Conservation (phyloP, 2,329 filamentous ascomycete genomes). For the Colletotrichum truncatum region DNA sequence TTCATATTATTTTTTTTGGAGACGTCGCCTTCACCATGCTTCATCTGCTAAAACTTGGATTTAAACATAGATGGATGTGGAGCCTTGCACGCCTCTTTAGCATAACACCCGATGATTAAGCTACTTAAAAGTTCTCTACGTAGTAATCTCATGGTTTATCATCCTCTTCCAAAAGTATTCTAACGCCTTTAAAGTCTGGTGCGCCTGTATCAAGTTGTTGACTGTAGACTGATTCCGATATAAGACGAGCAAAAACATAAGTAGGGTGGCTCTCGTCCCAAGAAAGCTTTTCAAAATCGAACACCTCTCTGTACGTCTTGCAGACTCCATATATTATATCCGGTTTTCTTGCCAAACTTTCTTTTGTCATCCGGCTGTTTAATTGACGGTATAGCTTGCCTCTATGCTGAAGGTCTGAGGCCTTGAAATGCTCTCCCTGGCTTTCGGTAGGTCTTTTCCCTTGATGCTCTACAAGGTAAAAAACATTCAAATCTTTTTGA, state of each 20-base stretch:
- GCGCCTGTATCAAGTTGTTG: slow-evolving; percentile 36
- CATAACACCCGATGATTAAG: neutral
- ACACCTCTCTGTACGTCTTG: slow-evolving; percentile 40
- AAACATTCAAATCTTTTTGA: slow-evolving; percentile 37
- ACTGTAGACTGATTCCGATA: slow-evolving; percentile 37
- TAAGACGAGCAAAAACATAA: slow-evolving; percentile 40
- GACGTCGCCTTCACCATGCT: too few species aligned
- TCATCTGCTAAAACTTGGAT: too few species aligned
- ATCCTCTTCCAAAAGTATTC: slow-evolving; percentile 36
- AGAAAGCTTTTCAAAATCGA: slow-evolving; percentile 39
- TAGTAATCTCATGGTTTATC: neutral
- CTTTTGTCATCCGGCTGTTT: slow-evolving; percentile 23
- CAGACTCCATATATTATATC: slow-evolving; percentile 41
- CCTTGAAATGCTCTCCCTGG: slow-evolving; percentile 16
- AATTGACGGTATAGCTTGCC: slow-evolving; percentile 35
- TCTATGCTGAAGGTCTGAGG: slow-evolving; percentile 28
- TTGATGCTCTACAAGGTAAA: slow-evolving; percentile 41
- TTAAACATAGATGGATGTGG: too few species aligned
- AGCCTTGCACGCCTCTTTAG: too few species aligned
- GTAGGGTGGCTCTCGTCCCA: slow-evolving; percentile 40
- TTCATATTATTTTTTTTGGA: too few species aligned
- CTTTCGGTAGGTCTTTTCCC: slow-evolving; percentile 24
- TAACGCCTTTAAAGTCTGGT: slow-evolving; percentile 35
- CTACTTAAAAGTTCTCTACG: neutral
- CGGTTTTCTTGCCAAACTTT: slow-evolving; percentile 30